phyloP scores from a whole-genome alignment of 805 yeast genomes.

The Lipomyces spencermartinsiae region DNA sequence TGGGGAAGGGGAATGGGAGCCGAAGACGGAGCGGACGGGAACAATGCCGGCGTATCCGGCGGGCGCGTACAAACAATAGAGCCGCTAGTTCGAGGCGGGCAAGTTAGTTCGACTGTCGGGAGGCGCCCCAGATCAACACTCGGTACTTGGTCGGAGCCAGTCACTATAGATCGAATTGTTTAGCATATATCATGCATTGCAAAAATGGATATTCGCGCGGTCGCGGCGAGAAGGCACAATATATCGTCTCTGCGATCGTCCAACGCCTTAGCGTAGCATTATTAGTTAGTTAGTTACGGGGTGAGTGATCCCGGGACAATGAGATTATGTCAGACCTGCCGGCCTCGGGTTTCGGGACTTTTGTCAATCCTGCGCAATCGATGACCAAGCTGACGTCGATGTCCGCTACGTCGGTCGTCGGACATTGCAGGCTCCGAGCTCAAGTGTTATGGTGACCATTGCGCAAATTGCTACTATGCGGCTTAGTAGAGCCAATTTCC shows the following conservation, averaged over 20 bases:
- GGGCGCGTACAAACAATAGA: neutral
- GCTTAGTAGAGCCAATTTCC: no score
- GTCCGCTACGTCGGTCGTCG: no score
- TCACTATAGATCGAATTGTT: neutral
- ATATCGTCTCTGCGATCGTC: neutral
- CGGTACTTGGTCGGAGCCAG: neutral
- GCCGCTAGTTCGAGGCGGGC: neutral
- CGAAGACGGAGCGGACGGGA: neutral
- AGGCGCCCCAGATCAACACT: neutral
- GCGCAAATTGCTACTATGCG: no score
- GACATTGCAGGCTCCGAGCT: no score
- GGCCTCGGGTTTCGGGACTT: neutral
- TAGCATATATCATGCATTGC: neutral
- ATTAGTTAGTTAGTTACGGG: neutral
- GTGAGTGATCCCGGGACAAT: conserved; percentile 4
- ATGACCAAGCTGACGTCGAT: no score
- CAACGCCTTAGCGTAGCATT: no score
- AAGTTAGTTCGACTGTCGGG: neutral
- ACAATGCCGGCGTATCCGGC: conserved; percentile 4
- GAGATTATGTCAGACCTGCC: conserved; percentile 8
- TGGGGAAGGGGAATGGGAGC: neutral
- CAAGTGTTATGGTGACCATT: no score
- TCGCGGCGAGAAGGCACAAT: neutral
- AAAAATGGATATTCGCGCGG: neutral
- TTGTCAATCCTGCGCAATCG: neutral